phyloP scores from a whole-genome alignment of 1,139 yeast genomes.

The Diutina ranongensis region DNA sequence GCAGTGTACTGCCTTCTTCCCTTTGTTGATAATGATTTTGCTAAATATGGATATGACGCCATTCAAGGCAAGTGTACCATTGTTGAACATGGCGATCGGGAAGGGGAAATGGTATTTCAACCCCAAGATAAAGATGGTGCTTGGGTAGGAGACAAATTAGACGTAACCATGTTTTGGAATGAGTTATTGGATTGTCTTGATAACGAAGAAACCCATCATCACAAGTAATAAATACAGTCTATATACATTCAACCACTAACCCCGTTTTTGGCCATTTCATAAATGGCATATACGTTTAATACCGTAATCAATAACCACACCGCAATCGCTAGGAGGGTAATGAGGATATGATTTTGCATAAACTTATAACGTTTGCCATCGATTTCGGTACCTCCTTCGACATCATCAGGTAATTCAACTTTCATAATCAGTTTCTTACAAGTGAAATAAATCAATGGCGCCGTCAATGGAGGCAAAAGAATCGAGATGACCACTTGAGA shows the following conservation, averaged over 20 bases:
- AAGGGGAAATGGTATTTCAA: background rate
- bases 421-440: background rate
- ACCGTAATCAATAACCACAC: slow-evolving; percentile 58
- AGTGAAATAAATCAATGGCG: slow-evolving; percentile 1
- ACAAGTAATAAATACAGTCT: background rate
- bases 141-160: background rate
- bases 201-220: background rate
- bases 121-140: background rate
- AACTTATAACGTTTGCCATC: slow-evolving; percentile 19
- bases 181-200: slow-evolving; percentile 4
- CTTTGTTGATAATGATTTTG: slow-evolving; percentile 14
- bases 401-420: slow-evolving; percentile 22
- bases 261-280: slow-evolving; percentile 44
- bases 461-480: background rate
- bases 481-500: slow-evolving; percentile 6
- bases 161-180: background rate
- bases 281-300: slow-evolving; percentile 61
- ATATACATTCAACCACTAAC: slow-evolving; percentile 11
- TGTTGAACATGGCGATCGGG: background rate
- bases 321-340: slow-evolving; percentile 30
- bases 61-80: background rate
- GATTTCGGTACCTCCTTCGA: slow-evolving; percentile 10
- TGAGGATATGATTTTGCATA: slow-evolving; percentile 54
- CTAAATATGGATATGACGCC: background rate
- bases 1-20: slow-evolving; percentile 54